phyloP scores from a whole-genome alignment of 345 rosid species.

The Abelmoschus esculentus region DNA sequence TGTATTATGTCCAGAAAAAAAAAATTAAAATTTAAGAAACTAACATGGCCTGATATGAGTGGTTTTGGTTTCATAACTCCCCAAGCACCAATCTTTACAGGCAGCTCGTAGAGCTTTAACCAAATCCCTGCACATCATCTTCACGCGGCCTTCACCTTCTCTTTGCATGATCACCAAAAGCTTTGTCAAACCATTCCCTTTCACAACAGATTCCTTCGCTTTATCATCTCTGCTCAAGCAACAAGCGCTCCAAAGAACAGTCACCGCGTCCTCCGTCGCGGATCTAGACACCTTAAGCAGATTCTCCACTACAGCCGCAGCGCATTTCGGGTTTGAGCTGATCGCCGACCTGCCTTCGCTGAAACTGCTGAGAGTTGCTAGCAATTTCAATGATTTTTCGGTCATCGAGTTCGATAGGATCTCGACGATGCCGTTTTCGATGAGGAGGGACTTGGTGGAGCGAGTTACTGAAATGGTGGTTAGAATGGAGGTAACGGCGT shows the following conservation, averaged over 20 bases:
- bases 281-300: conserved; percentile 54
- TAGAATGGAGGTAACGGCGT: conserved; percentile 43
- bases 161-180: conserved; percentile 76
- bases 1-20: no score
- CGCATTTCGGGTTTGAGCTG: conserved; percentile 31
- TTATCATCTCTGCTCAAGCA: conserved; percentile 44
- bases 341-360: conserved; percentile 58
- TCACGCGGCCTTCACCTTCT: conserved; percentile 50
- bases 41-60: conserved; percentile 87
- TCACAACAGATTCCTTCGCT: conserved; percentile 54
- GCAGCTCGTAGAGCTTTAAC: conserved; percentile 50
- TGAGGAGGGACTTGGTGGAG: conserved; percentile 38
- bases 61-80: conserved; percentile 67
- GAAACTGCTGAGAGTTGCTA: conserved; percentile 42
- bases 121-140: conserved; percentile 64
- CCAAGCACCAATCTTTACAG: conserved; percentile 21
- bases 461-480: conserved; percentile 38
- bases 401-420: not conserved
- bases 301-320: conserved; percentile 49
- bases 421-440: conserved; percentile 13
- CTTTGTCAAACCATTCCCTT: conserved; percentile 61
- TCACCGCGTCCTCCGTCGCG: conserved; percentile 75
- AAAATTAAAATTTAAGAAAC: not conserved
- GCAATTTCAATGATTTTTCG: conserved; percentile 51
- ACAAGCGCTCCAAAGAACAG: conserved; percentile 67